Conservation (phyloP, 2,329 filamentous ascomycete genomes). For the Fulvia fulva region DNA sequence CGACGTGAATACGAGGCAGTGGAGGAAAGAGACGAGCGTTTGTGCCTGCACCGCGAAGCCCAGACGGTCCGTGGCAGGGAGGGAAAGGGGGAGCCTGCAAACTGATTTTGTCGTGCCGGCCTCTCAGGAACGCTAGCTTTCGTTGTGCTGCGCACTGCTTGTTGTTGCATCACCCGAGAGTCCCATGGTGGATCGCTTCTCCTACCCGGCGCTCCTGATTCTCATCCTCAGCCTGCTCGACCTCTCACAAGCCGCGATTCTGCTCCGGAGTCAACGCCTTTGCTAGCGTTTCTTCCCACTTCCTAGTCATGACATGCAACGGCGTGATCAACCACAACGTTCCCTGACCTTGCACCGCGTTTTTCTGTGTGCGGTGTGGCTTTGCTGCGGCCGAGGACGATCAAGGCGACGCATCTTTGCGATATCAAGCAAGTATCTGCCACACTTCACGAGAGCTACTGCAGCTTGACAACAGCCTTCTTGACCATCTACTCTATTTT, state of each 20-base stretch:
- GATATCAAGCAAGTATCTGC: conserved; percentile 1
- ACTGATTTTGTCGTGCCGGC: conserved; percentile 1
- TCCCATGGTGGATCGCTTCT: no score
- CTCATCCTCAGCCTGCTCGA: background rate
- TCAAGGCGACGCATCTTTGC: background rate
- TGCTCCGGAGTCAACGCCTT: conserved; percentile 5
- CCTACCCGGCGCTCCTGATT: conserved; percentile 3
- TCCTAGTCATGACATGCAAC: background rate
- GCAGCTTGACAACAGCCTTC: background rate
- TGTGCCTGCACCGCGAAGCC: conserved; percentile 9
- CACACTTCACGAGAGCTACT: background rate
- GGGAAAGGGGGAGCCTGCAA: conserved; percentile 8
- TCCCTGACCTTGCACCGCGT: background rate
- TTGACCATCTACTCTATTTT: conserved; percentile 2
- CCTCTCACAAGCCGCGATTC: background rate
- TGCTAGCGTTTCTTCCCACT: background rate
- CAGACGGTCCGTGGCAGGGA: background rate
- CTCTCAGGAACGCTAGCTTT: conserved; percentile 3
- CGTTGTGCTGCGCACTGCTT: background rate
- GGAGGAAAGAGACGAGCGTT: conserved; percentile 12
- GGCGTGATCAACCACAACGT: conserved; percentile 7
- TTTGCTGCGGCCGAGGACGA: background rate
- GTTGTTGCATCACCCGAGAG: background rate
- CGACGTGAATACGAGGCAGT: conserved; percentile 11
- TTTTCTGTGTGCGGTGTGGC: background rate